These are phyloP conservation scores for Mucuna pruriens DNA, from an alignment of 306 rosid genomes.

Conservation along the genomic window DNA sequence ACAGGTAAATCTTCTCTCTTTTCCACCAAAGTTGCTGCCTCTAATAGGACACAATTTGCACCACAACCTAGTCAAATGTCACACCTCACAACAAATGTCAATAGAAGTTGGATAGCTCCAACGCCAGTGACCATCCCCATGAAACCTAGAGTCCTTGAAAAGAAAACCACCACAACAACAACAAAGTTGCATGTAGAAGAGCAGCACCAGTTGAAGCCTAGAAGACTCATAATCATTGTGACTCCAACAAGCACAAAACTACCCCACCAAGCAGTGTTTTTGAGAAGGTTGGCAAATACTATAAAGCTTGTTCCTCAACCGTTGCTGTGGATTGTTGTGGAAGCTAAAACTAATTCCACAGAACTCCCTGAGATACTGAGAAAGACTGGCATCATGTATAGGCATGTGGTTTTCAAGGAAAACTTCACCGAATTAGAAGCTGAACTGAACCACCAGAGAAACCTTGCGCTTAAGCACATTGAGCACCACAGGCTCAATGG, in stretches of 20 bases:
- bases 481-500: slow-evolving; percentile 84
- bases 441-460: slow-evolving; percentile 86
- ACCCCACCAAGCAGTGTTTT: slow-evolving; percentile 53
- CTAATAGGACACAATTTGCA: slow-evolving; percentile 47
- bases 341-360: slow-evolving; percentile 55
- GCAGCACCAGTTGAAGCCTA: slow-evolving; percentile 43
- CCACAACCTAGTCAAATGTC: slow-evolving; percentile 47
- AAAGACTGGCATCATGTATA: slow-evolving; percentile 84
- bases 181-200: background rate
- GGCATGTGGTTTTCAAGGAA: slow-evolving; percentile 81
- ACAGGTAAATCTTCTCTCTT: slow-evolving; percentile 62
- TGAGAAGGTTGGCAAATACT: slow-evolving; percentile 81
- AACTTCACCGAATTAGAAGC: slow-evolving; percentile 78
- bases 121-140: slow-evolving; percentile 30
- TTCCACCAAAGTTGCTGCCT: slow-evolving; percentile 27
- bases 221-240: slow-evolving; percentile 65
- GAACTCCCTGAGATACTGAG: slow-evolving; percentile 62
- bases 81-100: slow-evolving; percentile 37
- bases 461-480: slow-evolving; percentile 85
- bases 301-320: slow-evolving; percentile 72
- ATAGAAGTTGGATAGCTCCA: slow-evolving; percentile 44
- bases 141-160: slow-evolving; percentile 8
- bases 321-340: slow-evolving; percentile 89
- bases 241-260: slow-evolving; percentile 79
- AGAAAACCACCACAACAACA: slow-evolving; percentile 31